A percentile compares a stretch with the other conserved stretches of the same genome.
Evolutionary conservation across 202 grass and related monocot species (phyloP).

Genomic region (Carex arenaria): DNA sequence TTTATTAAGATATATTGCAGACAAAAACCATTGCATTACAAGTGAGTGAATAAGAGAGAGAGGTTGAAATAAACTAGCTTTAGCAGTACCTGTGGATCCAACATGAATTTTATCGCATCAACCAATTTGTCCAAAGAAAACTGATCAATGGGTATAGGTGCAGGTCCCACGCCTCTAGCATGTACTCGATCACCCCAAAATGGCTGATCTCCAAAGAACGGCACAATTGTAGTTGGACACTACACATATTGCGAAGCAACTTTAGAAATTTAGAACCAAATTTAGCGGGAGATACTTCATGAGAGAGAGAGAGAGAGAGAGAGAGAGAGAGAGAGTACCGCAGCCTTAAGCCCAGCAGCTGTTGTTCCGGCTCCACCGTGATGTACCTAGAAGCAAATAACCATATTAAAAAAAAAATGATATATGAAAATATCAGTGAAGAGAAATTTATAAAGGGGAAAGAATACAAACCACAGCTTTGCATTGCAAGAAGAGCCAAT

Average conservation of each 20-base stretch:
- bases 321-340: conserved; percentile 25
- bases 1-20: neutral
- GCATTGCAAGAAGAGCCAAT: conserved; percentile 84
- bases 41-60: neutral
- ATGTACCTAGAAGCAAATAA: conserved; percentile 47
- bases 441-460: conserved; percentile 5
- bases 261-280: neutral
- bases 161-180: conserved; percentile 50
- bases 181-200: conserved; percentile 73
- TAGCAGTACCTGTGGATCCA: conserved; percentile 53
- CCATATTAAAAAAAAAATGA: conserved; percentile 8
- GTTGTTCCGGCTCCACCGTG: conserved; percentile 77
- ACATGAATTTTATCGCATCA: conserved; percentile 67
- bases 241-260: conserved; percentile 27
- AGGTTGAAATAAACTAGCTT: neutral
- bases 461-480: conserved; percentile 68
- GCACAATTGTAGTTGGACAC: conserved; percentile 72
- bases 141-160: conserved; percentile 60
- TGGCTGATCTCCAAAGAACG: conserved; percentile 77
- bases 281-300: neutral
- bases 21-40: neutral
- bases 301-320: conserved; percentile 9
- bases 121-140: conserved; percentile 48
- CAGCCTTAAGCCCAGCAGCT: conserved; percentile 65
- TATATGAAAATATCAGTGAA: neutral